Conservation (phyloP, 371 early-diverging fungal species). For the Mycotypha africana region DNA sequence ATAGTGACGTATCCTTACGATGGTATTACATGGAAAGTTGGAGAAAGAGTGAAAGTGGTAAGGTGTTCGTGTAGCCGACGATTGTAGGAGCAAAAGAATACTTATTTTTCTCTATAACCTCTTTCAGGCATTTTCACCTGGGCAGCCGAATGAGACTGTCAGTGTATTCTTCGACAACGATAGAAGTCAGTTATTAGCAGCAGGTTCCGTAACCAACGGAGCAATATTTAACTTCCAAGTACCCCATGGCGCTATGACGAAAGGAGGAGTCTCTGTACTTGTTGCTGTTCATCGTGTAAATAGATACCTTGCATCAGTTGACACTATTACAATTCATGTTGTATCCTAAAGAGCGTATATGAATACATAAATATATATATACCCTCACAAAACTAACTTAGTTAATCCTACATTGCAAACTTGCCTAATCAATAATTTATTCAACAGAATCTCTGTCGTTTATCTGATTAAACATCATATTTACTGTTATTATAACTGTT, state of each 20-base stretch:
- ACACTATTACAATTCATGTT: constrained; percentile 4
- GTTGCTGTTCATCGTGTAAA: constrained; percentile 8
- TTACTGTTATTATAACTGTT: too few relatives aligned
- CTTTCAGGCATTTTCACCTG: constrained; percentile 1
- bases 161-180: constrained; percentile 8
- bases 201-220: constrained; percentile 2
- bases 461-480: too few relatives aligned
- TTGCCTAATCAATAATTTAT: too few relatives aligned
- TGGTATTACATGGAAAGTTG: constrained; percentile 8
- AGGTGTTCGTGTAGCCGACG: too few relatives aligned
- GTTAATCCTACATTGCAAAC: too few relatives aligned
- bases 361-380: too few relatives aligned
- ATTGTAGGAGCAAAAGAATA: not conserved
- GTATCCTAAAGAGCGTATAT: not conserved
- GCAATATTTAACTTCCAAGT: constrained; percentile 3
- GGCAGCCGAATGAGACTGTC: constrained; percentile 3
- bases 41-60: constrained; percentile 4
- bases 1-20: constrained; percentile 2
- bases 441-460: too few relatives aligned
- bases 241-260: not conserved
- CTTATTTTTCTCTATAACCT: not conserved
- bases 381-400: too few relatives aligned
- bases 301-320: constrained; percentile 4
- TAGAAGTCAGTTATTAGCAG: constrained; percentile 2
- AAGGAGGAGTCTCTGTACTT: constrained; percentile 3